These are phyloP conservation scores for Akanthomyces muscarius DNA, from an alignment of 2,329 filamentous ascomycete species.

Conservation along the genomic window DNA sequence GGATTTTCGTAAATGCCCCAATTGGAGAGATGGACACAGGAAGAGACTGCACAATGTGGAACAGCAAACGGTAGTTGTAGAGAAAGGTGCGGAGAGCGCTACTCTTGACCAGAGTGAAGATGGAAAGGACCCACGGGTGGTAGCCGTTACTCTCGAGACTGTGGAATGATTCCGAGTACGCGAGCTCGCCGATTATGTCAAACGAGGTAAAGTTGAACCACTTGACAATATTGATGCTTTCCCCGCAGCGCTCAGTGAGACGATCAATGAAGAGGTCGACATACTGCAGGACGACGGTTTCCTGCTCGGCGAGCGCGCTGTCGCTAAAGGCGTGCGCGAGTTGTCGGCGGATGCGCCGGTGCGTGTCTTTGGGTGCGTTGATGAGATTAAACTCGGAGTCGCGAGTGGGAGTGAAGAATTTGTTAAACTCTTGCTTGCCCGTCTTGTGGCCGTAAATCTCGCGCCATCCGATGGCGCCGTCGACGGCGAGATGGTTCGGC, in stretches of 20 bases:
- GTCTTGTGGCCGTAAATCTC: conserved; percentile 28
- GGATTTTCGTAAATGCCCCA: neutral
- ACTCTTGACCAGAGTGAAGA: conserved; percentile 21
- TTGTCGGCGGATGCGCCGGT: conserved; percentile 24
- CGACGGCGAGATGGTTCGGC: conserved; percentile 37
- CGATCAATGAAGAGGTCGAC: conserved; percentile 25
- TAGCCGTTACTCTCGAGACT: conserved; percentile 29
- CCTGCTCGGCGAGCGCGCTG: conserved; percentile 29
- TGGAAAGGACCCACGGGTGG: conserved; percentile 26
- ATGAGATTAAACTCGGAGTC: conserved; percentile 21
- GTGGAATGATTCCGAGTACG: conserved; percentile 41
- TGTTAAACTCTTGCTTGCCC: conserved; percentile 21
- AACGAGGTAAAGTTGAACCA: conserved; percentile 38
- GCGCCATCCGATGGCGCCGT: conserved; percentile 31
- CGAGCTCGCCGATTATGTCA: conserved; percentile 39
- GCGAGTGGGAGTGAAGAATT: conserved; percentile 1
- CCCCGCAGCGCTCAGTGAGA: conserved; percentile 20
- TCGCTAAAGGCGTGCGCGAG: conserved; percentile 31
- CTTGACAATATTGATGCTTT: conserved; percentile 26
- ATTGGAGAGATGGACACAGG: neutral
- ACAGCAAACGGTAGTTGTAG: conserved; percentile 11
- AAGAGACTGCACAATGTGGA: neutral
- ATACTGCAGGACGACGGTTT: conserved; percentile 26
- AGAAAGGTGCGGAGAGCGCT: conserved; percentile 19
- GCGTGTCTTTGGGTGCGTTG: conserved; percentile 18